A percentile compares a stretch with the other conserved stretches of the same genome.
Conservation (phyloP, 2,329 filamentous ascomycete species). For the Xenoacremonium recifei region DNA sequence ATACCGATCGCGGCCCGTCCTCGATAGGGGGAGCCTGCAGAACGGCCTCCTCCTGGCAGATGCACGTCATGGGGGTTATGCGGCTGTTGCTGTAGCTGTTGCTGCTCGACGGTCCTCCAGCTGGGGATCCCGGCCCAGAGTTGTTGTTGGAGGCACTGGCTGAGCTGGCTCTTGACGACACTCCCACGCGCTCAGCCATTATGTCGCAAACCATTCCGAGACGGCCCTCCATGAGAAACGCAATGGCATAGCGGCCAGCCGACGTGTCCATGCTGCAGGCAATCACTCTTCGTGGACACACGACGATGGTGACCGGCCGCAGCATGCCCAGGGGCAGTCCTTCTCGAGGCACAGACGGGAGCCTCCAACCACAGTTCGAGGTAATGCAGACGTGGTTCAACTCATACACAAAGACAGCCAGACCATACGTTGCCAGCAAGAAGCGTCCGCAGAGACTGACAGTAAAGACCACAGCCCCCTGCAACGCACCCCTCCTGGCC, state of each 20-base stretch:
- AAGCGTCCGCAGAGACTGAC: conserved; percentile 59
- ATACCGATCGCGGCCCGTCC: conserved; percentile 29
- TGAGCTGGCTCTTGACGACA: conserved; percentile 8
- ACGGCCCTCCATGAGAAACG: conserved; percentile 58
- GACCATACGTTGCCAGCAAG: conserved; percentile 53
- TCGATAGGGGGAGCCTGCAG: conserved; percentile 28
- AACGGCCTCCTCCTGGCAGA: conserved; percentile 22
- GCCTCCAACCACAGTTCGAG: conserved; percentile 22
- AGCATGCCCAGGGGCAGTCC: conserved; percentile 28
- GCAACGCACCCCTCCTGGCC: conserved; percentile 20
- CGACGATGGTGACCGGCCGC: conserved; percentile 48
- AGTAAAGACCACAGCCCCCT: conserved; percentile 39
- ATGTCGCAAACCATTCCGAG: conserved; percentile 62
- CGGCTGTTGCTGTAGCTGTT: conserved; percentile 5
- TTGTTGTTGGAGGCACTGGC: conserved; percentile 7
- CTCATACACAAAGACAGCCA: conserved; percentile 56
- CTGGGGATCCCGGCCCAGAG: conserved; percentile 9
- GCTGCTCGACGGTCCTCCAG: too few species aligned
- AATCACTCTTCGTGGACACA: conserved; percentile 56
- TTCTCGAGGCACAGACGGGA: conserved; percentile 22
- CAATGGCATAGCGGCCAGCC: conserved; percentile 52
- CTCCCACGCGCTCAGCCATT: conserved; percentile 16
- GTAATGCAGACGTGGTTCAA: conserved; percentile 34
- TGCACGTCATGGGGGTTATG: conserved; percentile 14
- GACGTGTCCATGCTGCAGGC: conserved; percentile 63